These are phyloP conservation scores for Thraustochytrium striatum DNA, from an alignment of 352 stramenopile genomes.

Conservation along the genomic window DNA sequence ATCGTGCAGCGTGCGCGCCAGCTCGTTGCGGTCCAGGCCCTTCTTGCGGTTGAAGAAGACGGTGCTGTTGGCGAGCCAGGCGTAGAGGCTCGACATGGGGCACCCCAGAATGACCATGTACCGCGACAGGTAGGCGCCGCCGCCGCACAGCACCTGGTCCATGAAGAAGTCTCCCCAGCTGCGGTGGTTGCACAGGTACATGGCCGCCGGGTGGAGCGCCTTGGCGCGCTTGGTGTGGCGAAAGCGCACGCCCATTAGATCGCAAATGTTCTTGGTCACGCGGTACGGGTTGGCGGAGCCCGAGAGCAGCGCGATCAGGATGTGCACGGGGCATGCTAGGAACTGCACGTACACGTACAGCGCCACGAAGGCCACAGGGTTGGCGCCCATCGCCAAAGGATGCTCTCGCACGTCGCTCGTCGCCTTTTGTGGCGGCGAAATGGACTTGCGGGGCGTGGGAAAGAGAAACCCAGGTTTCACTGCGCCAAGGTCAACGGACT, in stretches of 20 bases:
- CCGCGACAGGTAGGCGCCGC: constrained; percentile 43
- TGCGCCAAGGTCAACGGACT: too few species aligned
- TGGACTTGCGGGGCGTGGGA: too few species aligned
- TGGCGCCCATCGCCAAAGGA: constrained; percentile 31
- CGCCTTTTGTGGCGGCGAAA: too few species aligned
- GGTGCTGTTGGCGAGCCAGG: constrained; percentile 24
- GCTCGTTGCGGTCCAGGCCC: constrained; percentile 36
- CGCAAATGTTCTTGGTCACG: constrained; percentile 38
- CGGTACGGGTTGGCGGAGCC: constrained; percentile 19
- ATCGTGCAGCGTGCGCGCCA: constrained; percentile 1
- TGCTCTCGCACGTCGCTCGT: too few species aligned
- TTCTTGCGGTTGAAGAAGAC: constrained; percentile 49
- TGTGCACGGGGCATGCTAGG: constrained; percentile 16
- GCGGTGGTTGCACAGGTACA: constrained; percentile 49
- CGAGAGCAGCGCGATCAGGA: constrained; percentile 9
- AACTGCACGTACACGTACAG: constrained; percentile 46
- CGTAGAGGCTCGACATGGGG: constrained; percentile 46
- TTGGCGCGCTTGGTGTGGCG: constrained; percentile 16
- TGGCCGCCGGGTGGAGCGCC: constrained; percentile 4
- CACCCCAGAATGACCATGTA: constrained; percentile 39
- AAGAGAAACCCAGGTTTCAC: too few species aligned
- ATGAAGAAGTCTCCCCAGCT: constrained; percentile 50
- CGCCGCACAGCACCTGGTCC: constrained; percentile 46
- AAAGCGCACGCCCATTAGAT: constrained; percentile 10
- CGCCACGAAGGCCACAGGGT: constrained; percentile 13